Percentiles rank a stretch among this genome's conserved stretches.
These are phyloP conservation scores for Cetraspora pellucida DNA, from an alignment of 192 early-diverging fungal genomes.

Conservation along the genomic window DNA sequence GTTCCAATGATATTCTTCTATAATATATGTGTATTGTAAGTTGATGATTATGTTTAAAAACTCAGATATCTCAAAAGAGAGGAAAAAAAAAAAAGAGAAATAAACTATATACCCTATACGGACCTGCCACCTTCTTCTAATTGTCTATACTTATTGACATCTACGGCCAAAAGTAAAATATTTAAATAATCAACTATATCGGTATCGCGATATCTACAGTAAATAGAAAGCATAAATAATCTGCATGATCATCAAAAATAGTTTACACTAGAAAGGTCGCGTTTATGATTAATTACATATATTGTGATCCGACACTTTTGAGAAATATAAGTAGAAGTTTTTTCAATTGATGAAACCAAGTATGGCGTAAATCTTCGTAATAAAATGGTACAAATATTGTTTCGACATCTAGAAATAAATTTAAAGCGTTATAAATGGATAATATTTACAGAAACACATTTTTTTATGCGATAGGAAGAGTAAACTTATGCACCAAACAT, in stretches of 20 bases:
- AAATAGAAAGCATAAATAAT: not conserved
- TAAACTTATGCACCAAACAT: not conserved
- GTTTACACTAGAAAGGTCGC: not conserved
- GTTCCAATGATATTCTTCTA: not conserved
- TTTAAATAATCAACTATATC: conserved; percentile 10
- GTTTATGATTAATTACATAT: conserved; percentile 4
- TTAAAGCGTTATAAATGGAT: not conserved
- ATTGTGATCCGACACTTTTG: conserved; percentile 10
- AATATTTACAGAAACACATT: not conserved
- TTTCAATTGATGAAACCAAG: conserved; percentile 37
- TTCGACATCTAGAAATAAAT: not conserved
- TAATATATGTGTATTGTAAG: not conserved
- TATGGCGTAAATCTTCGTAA: conserved; percentile 31
- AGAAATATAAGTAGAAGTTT: conserved; percentile 20
- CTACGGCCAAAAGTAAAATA: not conserved
- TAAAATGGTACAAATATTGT: conserved; percentile 26
- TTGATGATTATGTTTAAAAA: not conserved
- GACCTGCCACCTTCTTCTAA: conserved; percentile 7
- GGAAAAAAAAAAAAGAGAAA: not conserved
- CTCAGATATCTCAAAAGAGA: not conserved
- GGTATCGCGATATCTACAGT: not conserved
- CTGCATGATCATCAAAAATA: not conserved
- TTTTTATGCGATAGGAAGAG: conserved; percentile 25
- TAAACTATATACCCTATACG: not conserved
- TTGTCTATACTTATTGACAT: conserved; percentile 10